A percentile compares a stretch with the other conserved stretches of the same genome.
Conservation (phyloP, 2,329 filamentous ascomycete species). For the Aspergillus carbonarius region DNA sequence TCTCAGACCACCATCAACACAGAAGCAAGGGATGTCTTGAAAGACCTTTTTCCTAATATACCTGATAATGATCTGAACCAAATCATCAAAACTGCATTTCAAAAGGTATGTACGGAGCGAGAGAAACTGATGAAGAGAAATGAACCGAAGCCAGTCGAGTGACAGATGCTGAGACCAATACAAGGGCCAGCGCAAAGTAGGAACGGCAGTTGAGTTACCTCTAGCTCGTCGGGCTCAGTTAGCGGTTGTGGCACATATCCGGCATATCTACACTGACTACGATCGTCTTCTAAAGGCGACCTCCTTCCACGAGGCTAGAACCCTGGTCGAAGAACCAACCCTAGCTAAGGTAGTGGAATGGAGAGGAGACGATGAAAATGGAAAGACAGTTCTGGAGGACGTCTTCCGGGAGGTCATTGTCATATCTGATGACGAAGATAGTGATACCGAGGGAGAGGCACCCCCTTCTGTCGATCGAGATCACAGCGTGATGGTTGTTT, state of each 20-base stretch:
- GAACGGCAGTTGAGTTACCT: constrained; percentile 55
- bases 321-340: constrained; percentile 54
- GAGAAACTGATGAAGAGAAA: background rate
- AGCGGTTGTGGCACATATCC: constrained; percentile 62
- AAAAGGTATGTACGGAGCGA: constrained; percentile 47
- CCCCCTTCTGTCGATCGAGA: constrained; percentile 30
- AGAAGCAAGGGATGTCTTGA: constrained; percentile 59
- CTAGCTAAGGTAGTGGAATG: constrained; percentile 61
- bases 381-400: constrained; percentile 56
- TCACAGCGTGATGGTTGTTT: constrained; percentile 45
- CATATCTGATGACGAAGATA: constrained; percentile 61
- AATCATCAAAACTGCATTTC: constrained; percentile 61
- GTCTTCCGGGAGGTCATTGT: constrained; percentile 65
- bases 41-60: constrained; percentile 63
- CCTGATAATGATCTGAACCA: constrained; percentile 57
- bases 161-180: constrained; percentile 21
- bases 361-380: constrained; percentile 60
- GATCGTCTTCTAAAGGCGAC: constrained; percentile 56
- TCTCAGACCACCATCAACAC: constrained; percentile 52
- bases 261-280: constrained; percentile 63
- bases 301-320: constrained; percentile 56
- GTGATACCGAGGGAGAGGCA: constrained; percentile 39
- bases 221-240: constrained; percentile 60
- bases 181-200: constrained; percentile 57
- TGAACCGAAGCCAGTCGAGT: background rate